Evolutionary conservation across 257 asterid species (phyloP), one percentile per base, ranked within the genome.

Genomic region (Fraxinus americana): DNA sequence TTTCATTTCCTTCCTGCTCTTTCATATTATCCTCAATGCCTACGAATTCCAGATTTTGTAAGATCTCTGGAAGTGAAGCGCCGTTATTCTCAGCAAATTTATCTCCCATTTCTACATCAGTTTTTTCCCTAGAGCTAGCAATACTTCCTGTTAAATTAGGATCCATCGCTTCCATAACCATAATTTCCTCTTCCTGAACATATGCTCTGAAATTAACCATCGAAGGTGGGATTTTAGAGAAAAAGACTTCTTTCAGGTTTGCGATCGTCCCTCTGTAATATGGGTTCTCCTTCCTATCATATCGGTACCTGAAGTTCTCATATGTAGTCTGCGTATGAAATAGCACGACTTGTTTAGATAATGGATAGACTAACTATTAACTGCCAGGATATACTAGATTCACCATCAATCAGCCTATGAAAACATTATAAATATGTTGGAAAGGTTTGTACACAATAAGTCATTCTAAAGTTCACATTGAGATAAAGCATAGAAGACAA

Each of bases 251-350:
- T 81, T 70, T 86, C 73, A 96, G 75, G 77, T 96, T 96, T 36
- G 87, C 80, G 43, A 89, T 65, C 70, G 84, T 75, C 80, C 99
- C 98, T 80, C 70, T 89, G 93, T 93, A 88, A 73, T 96, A 92
- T 50, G 99, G 99, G 84, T 96, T 96, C 88, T 87, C 97, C 89
- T 85, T 91, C 75, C 82, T 84, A 71, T 88, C 97, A 68, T 92
- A 93, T 71, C 88, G 88, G 71, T 86, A 89, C 82, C 99, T 89
- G 86, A 96, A 93, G 87, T 93, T 96, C 87, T 96, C 99, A 5
- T 93, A 93, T 2, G 99, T 93, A 45, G 98, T 92, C 99, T 96
- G 97, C 87, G 85, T 50, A 75, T 38, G 43, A 71, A 36, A 63
- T 48, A 17, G 14, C 27, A 30, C 35, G 1, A 43, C 73, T n/a